Evolutionary conservation across 495 filamentous ascomycete genomes (phyloP), one percentile per base, ranked within the genome.

Genomic region (Beverwykella pulmonaria): DNA sequence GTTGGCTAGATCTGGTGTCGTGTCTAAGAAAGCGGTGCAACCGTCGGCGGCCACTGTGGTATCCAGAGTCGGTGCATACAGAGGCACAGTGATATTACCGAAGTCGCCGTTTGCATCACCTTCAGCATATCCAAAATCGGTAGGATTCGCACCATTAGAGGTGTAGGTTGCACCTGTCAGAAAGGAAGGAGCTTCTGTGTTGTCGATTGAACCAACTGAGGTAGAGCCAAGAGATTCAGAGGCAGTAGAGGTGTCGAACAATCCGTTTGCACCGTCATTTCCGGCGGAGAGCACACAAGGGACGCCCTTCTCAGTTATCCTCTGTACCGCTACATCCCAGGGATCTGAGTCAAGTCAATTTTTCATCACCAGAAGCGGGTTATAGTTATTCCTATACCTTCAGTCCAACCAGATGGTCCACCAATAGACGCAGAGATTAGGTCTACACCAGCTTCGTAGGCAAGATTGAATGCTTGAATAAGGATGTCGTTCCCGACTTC

Each of bases 151-250:
- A 14, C 29, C 29, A 29, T 23, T n/a, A 20, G 41, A 17, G 36
- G 36, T 17, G n/a, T 48, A 59, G n/a, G 56, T 47, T 2, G 36
- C 56, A 23, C 41, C 41, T 0, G 23, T 15, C 15, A 59, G 41
- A 12, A 59, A n/a, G 6, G 23, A 9, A 7, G 56, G 56, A 3
- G 41, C 10, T 23, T 59, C 34, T 12, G 56, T 25, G 41, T 59
- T 59, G 17, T 59, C 56, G 22, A 59, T 36, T 26, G 56, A 59
- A 9, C 26, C 56, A 57, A 57, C 34, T 41, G 54, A 27, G 6
- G 54, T 57, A 6, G 34, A 12, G 2, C 34, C 22, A 27, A 34
- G 29, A 10, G 26, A 27, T 15, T 57, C 34, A 6, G 54, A 27
- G 6, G 54, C 54, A 6, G 54, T 57, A 30, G 29, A 41, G 19